Percentiles rank a stretch among this genome's conserved stretches.
Conservation (phyloP, 352 stramenopile species). For the Poterioochromonas sp. region DNA sequence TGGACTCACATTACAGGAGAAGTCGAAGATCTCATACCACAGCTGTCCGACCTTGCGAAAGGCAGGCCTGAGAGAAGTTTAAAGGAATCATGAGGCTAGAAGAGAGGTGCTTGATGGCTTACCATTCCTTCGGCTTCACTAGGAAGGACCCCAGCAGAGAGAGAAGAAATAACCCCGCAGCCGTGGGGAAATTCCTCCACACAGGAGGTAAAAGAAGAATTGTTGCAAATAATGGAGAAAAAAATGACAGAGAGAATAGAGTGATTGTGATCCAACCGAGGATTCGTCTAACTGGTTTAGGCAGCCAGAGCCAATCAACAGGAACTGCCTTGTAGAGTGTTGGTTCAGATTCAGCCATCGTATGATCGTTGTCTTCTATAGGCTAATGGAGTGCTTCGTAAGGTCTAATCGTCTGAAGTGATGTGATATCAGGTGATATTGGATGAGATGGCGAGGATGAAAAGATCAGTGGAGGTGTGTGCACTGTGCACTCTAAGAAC, state of each 20-base stretch:
- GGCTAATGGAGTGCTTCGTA: no score
- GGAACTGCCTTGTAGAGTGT: slow-evolving; percentile 37
- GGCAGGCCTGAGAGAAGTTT: background rate
- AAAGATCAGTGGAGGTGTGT: no score
- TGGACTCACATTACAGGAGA: slow-evolving; percentile 13
- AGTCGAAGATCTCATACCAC: slow-evolving; percentile 36
- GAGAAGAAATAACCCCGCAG: background rate
- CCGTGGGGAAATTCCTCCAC: slow-evolving; percentile 15
- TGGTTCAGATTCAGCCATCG: no score
- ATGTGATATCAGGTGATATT: no score
- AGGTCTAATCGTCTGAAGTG: no score
- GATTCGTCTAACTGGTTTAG: background rate
- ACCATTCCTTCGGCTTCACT: slow-evolving; percentile 25
- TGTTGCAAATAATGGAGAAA: background rate
- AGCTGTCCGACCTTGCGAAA: slow-evolving; percentile 25
- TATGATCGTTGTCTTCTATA: no score
- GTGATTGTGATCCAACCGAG: slow-evolving; percentile 25
- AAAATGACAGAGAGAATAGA: slow-evolving; percentile 26
- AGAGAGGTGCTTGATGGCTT: background rate
- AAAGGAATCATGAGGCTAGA: background rate
- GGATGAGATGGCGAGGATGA: no score
- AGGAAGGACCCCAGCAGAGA: background rate
- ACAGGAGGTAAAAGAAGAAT: slow-evolving; percentile 22
- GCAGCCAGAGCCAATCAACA: background rate
- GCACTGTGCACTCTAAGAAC: no score